These are phyloP conservation scores for Spatholobus suberectus DNA, from an alignment of 306 rosid species.

Conservation along the genomic window DNA sequence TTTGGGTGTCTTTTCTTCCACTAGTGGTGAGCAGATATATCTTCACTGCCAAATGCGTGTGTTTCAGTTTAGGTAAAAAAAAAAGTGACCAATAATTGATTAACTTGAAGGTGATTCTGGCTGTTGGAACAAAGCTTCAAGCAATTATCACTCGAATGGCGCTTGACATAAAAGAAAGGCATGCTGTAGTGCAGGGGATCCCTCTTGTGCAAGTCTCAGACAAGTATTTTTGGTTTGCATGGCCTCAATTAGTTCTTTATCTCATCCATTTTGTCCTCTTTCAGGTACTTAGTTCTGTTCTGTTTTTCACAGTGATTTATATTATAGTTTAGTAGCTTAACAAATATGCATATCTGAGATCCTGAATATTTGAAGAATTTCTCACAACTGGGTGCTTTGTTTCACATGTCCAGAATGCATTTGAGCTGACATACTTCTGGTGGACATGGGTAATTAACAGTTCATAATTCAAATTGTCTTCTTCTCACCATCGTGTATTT, in stretches of 20 bases:
- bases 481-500: background rate
- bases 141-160: constrained; percentile 91
- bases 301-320: background rate
- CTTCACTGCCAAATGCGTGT: background rate
- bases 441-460: constrained; percentile 81
- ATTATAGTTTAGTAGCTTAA: background rate
- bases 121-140: constrained; percentile 96
- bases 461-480: constrained; percentile 8
- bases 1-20: constrained; percentile 79
- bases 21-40: constrained; percentile 58
- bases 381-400: constrained; percentile 33
- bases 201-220: constrained; percentile 98
- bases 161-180: constrained; percentile 84
- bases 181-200: constrained; percentile 95
- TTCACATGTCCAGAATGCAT: constrained; percentile 78
- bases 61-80: background rate
- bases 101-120: constrained; percentile 72
- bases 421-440: constrained; percentile 91
- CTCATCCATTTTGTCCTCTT: constrained; percentile 90
- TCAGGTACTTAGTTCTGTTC: constrained; percentile 58
- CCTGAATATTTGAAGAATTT: constrained; percentile 17
- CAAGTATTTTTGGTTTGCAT: constrained; percentile 82
- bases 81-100: constrained; percentile 30
- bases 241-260: constrained; percentile 80
- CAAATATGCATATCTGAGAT: background rate